Base-by-base conservation (phyloP, 2,329 filamentous ascomycete species). In the Bimuria novae-zelandiae region DNA sequence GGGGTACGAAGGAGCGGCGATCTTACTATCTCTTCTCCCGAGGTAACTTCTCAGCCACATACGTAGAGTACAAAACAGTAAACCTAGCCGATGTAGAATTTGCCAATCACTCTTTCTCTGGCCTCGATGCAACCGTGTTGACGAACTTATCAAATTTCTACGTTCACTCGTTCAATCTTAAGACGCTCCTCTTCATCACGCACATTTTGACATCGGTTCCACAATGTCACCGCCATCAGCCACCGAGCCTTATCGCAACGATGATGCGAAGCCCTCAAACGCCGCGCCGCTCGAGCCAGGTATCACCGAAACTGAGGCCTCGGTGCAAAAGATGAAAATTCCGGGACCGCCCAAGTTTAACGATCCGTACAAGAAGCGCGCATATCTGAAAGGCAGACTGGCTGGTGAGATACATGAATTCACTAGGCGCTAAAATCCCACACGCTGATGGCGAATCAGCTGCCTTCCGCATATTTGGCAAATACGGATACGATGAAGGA, bases 391-490 rank as follows among this genome's bases (percentile, higher is more conserved):
- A 55, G 69, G 71, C 7, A 60, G 69, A 49, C 64, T 75, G 27
- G 72, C 72, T 11, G 52, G 52, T 55, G 45, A 17, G 7, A 10
- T 1, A n/a, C n/a, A n/a, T n/a, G n/a, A n/a, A n/a, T n/a, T n/a
- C n/a, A n/a, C n/a, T n/a, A n/a, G n/a, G n/a, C n/a, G n/a, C n/a
- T n/a, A n/a, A n/a, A n/a, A n/a, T n/a, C n/a, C n/a, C n/a, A n/a
- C n/a, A n/a, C n/a, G n/a, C n/a, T n/a, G n/a, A n/a, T n/a, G n/a
- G n/a, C n/a, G n/a, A n/a, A n/a, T n/a, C 47, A 35, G 71, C 71
- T 14, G 71, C 72, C 1, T 75, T 75, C 50, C 58, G 72, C 4
- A 74, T 75, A 45, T 75, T 75, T 49, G 72, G 71, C 11, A 74
- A 73, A 52, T 73, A 68, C 44, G 71, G 71, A 2, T 75, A 71